Conservation (phyloP, 495 filamentous ascomycete genomes). For the Podospora pseudocomata region DNA sequence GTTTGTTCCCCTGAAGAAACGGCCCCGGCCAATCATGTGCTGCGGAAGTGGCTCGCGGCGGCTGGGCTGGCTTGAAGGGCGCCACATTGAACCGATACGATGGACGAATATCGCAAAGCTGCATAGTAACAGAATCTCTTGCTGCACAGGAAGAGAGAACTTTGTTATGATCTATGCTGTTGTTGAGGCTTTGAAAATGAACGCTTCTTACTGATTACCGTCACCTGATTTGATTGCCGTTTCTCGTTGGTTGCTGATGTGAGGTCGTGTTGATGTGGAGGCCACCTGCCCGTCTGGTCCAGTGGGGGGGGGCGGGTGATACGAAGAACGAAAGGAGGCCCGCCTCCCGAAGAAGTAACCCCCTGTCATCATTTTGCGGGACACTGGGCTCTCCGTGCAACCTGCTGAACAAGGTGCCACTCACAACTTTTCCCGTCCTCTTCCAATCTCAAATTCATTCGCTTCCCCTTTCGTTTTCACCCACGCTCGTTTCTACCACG, state of each 20-base stretch:
- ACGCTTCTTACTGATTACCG: neutral
- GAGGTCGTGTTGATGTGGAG: neutral
- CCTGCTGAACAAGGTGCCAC: neutral
- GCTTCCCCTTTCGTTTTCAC: constrained; percentile 19
- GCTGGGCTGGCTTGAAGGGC: neutral
- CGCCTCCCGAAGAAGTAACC: neutral
- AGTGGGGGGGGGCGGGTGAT: neutral
- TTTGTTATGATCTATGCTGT: neutral
- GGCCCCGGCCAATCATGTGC: neutral
- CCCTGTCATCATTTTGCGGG: neutral
- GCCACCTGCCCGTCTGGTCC: neutral
- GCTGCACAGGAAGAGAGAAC: neutral
- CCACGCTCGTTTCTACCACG: constrained; percentile 2
- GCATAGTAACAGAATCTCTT: neutral
- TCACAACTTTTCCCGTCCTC: neutral
- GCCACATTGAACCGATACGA: constrained; percentile 3
- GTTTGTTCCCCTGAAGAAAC: neutral
- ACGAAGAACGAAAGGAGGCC: neutral
- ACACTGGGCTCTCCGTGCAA: neutral
- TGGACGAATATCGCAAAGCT: neutral
- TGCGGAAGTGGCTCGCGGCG: neutral
- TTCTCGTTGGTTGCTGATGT: neutral
- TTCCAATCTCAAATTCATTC: constrained; percentile 19
- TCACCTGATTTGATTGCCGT: neutral
- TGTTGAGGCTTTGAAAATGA: neutral